phyloP scores from a whole-genome alignment of 371 early-diverging fungal genomes.

The Mortierella sp. region DNA sequence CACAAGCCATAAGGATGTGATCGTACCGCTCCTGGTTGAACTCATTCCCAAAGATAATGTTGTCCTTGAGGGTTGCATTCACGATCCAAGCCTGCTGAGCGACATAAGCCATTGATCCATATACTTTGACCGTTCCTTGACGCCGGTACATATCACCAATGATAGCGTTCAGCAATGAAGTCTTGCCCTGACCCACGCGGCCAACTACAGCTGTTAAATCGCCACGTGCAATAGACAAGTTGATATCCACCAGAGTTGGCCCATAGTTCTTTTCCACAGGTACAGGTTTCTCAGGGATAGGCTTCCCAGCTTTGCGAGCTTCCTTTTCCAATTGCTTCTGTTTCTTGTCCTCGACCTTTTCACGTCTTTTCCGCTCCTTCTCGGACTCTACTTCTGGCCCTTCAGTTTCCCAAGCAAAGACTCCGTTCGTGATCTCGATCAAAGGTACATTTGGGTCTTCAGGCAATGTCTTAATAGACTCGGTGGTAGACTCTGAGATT shows the following conservation, averaged over 20 bases:
- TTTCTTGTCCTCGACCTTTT: constrained; percentile 30
- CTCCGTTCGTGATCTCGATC: constrained; percentile 37
- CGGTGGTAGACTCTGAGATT: constrained; percentile 45
- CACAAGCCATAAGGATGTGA: constrained; percentile 62
- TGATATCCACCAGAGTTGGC: constrained; percentile 32
- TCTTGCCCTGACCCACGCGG: constrained; percentile 61
- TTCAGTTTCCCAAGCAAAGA: constrained; percentile 46
- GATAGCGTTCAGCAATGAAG: constrained; percentile 54
- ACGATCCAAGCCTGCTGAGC: constrained; percentile 68
- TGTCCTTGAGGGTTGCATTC: constrained; percentile 62
- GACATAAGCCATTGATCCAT: constrained; percentile 59
- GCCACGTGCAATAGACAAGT: constrained; percentile 32
- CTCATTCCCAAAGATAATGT: constrained; percentile 63
- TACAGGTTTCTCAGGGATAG: constrained; percentile 26
- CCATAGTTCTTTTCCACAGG: constrained; percentile 37
- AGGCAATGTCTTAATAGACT: constrained; percentile 16
- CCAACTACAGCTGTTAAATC: constrained; percentile 56
- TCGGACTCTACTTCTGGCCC: constrained; percentile 37
- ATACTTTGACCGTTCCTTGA: constrained; percentile 48
- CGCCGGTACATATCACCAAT: constrained; percentile 59
- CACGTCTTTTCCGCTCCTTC: constrained; percentile 26
- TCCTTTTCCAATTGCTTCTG: constrained; percentile 39
- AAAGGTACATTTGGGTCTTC: constrained; percentile 31
- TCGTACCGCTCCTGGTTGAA: constrained; percentile 58
- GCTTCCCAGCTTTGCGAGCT: constrained; percentile 35